These are phyloP conservation scores for Phialophora chinensis DNA, from an alignment of 2,329 filamentous ascomycete genomes.

Conservation along the genomic window DNA sequence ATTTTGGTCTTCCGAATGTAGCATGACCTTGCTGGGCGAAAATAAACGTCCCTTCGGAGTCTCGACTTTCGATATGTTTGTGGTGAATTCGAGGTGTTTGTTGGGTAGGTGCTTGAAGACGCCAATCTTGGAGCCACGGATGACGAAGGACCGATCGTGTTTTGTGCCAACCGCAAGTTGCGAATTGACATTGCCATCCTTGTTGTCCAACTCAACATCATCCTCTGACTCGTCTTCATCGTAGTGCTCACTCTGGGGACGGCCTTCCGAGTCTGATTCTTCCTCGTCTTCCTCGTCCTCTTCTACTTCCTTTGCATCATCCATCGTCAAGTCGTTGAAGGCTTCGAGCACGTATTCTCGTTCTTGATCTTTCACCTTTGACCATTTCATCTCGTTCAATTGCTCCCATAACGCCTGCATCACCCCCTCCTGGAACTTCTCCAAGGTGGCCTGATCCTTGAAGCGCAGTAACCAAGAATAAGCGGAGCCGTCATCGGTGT, in stretches of 20 bases:
- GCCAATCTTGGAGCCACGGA: constrained; percentile 95
- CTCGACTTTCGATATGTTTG: constrained; percentile 94
- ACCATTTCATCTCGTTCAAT: constrained; percentile 91
- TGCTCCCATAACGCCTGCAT: constrained; percentile 98
- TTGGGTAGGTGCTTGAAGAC: constrained; percentile 96
- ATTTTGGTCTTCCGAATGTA: constrained; percentile 87
- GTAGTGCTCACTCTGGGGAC: constrained; percentile 73
- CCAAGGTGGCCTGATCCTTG: constrained; percentile 78
- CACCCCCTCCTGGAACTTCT: constrained; percentile 88
- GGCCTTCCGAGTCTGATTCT: constrained; percentile 67
- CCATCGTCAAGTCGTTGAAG: constrained; percentile 92
- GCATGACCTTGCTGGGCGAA: constrained; percentile 95
- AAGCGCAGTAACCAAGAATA: constrained; percentile 97
- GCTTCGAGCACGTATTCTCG: constrained; percentile 93
- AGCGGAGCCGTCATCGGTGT: constrained; percentile 82
- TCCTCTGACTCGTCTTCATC: constrained; percentile 81
- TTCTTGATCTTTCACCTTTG: constrained; percentile 88
- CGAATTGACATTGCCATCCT: constrained; percentile 86
- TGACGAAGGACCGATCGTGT: constrained; percentile 94
- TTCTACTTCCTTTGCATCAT: constrained; percentile 69
- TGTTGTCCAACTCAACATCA: constrained; percentile 69
- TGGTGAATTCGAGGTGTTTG: constrained; percentile 93
- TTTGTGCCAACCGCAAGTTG: constrained; percentile 96
- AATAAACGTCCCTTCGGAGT: constrained; percentile 87
- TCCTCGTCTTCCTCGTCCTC: constrained; percentile 64